phyloP scores from a whole-genome alignment of 1,139 yeast genomes.

The Blastobotrys capitulatus region DNA sequence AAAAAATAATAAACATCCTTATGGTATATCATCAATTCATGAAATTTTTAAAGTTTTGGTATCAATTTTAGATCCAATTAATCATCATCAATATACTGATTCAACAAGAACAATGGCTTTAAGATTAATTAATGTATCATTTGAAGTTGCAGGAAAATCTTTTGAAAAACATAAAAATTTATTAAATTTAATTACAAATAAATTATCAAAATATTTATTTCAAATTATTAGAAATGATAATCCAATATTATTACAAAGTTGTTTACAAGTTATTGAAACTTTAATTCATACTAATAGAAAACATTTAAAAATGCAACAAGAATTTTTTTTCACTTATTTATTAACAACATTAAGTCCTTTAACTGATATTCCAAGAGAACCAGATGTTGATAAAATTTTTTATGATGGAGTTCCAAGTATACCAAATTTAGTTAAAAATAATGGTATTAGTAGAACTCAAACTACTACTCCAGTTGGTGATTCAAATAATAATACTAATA shows the following conservation, averaged over 20 bases:
- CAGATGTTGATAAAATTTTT: conserved; percentile 36
- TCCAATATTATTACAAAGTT: conserved; percentile 62
- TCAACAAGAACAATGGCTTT: conserved; percentile 81
- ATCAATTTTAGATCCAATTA: conserved; percentile 79
- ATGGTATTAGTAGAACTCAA: conserved; percentile 18
- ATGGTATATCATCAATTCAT: conserved; percentile 61
- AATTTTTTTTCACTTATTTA: conserved; percentile 36
- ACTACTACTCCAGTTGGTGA: conserved; percentile 16
- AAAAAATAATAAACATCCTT: conserved; percentile 34
- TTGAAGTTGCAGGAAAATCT: conserved; percentile 73
- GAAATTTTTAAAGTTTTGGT: conserved; percentile 70
- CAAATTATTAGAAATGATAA: conserved; percentile 70
- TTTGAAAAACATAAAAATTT: conserved; percentile 63
- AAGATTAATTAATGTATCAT: conserved; percentile 65
- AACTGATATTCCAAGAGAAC: conserved; percentile 36
- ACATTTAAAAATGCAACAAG: conserved; percentile 38
- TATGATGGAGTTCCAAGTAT: conserved; percentile 39
- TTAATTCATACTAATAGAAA: conserved; percentile 34
- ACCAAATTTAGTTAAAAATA: conserved; percentile 32
- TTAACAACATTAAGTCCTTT: conserved; percentile 36
- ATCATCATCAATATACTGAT: conserved; percentile 81
- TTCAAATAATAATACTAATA: not conserved
- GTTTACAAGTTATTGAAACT: conserved; percentile 72
- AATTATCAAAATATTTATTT: conserved; percentile 75
- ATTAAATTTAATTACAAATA: conserved; percentile 65